These are phyloP conservation scores for Drechslerella stenobrocha DNA, from an alignment of 2,329 filamentous ascomycete species.

Conservation along the genomic window DNA sequence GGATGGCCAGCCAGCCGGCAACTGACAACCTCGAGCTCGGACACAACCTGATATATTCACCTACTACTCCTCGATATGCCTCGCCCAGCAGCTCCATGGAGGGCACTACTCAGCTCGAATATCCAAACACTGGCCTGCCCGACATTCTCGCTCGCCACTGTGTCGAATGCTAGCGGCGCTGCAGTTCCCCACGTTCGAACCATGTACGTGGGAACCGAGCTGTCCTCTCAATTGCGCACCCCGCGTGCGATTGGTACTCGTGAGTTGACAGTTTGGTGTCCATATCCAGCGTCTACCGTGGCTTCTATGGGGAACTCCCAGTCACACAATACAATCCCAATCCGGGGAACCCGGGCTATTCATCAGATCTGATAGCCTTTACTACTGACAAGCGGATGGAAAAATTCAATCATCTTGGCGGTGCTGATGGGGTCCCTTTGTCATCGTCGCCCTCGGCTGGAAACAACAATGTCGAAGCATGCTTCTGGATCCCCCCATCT, in stretches of 20 bases:
- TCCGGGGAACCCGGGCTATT: conserved; percentile 54
- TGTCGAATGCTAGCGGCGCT: conserved; percentile 10
- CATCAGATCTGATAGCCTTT: conserved; percentile 71
- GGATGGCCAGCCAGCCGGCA: too few relatives aligned
- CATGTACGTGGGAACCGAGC: conserved; percentile 13
- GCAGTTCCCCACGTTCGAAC: conserved; percentile 29
- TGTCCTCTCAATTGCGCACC: not conserved
- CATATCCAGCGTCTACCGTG: conserved; percentile 70
- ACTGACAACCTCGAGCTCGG: too few relatives aligned
- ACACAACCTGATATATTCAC: not conserved
- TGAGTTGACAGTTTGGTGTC: not conserved
- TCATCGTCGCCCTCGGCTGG: conserved; percentile 13
- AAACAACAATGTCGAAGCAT: conserved; percentile 66
- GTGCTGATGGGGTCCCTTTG: conserved; percentile 62
- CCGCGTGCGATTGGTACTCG: not conserved
- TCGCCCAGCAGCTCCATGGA: conserved; percentile 20
- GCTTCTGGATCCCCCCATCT: conserved; percentile 68
- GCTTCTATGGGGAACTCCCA: conserved; percentile 76
- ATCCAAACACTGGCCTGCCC: conserved; percentile 32
- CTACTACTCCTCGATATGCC: conserved; percentile 12
- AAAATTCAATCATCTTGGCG: conserved; percentile 74
- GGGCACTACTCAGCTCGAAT: conserved; percentile 21
- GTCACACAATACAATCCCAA: conserved; percentile 73
- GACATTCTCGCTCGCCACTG: conserved; percentile 31
- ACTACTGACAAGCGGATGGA: conserved; percentile 88